Evolutionary conservation across 257 asterid species (phyloP), one percentile per base, ranked within the genome.

Genomic region (Przewalskia tangutica): DNA sequence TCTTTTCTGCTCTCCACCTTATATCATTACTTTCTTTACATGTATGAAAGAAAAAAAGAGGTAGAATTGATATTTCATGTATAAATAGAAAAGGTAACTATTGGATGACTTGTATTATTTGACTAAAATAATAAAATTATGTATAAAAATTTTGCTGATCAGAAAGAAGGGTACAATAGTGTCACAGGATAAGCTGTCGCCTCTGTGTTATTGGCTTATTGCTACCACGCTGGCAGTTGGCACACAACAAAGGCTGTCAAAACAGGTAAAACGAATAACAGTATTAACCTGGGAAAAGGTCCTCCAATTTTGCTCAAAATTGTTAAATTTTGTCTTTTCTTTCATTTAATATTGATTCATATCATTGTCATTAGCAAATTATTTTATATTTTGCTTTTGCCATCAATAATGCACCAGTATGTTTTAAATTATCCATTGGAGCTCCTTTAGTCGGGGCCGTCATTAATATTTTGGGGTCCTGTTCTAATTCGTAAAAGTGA

Each of bases 181-280:
- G 88, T 91, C 87, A 83, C 89, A 83, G 79, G 89, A 87, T 88
- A 90, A 89, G 90, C 92, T 83, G 51, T 88, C 87, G 86, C 89
- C 93, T 87, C 89, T 91, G 91, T 87, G 88, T 89, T 12, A n/a
- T n/a, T n/a, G n/a, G n/a, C n/a, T n/a, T n/a, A n/a, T 91, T 90
- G 76, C 92, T 83, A 83, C 90, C 95, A 89, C 90, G 91, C 92
- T 91, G 93, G 77, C 91, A 87, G 34, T 68, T 86, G 88, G 88
- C 27, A 20, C 40, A 18, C 18, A 18, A 58, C 23, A 78, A 58
- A 58, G 40, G 50, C 10, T 9, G n/a, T n/a, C 53, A 40, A 67
- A 17, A 40, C 53, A 40, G 34, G 77, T 67, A 40, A 67, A 40
- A 40, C 23, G 34, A 40, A 8, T 0, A 40, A 17, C 77, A 40